Base-by-base conservation (phyloP, 1,284 basidiomycete genomes). In the Ustilago trichophora region DNA sequence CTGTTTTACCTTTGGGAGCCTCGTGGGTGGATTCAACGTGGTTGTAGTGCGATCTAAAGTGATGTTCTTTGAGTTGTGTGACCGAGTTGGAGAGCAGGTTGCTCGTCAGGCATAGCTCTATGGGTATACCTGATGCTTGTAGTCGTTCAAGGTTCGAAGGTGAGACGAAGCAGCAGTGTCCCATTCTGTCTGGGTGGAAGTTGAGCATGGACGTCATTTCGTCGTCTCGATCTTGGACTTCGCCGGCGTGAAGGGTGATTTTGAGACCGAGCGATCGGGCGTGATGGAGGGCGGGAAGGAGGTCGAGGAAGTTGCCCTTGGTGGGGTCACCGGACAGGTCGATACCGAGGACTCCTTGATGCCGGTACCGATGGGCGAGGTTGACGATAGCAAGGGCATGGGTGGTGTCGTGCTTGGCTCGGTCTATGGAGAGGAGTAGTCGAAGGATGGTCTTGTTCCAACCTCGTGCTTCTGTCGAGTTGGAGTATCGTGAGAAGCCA, bases 281-380 rank as follows among this genome's bases (percentile, higher is more conserved):
- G 9, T 33, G 29, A 1, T 7, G 1, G 6, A 66, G 53, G 6
- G 66, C 44, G 4, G 62, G 47, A 15, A 41, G 21, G 25, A 52
- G 62, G 13, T 40, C 44, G 0, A 18, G 10, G 32, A 52, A 69
- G 4, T 34, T 9, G 13, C 66, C 70, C 19, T 54, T 56, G 12
- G 65, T 65, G 0, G 70, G 70, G 22, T 72, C 60, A 6, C 70
- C 70, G 12, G 60, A 65, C 8, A 72, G 60, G 31, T 72, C 70
- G 13, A 72, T 53, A 0, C 66, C 60, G 0, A 71, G 50, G 1
- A 71, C 64, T 9, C 50, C 67, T 3, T n/a, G 31, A 2, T 15
- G 5, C 2, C 16, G 44, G 18, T 46, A 45, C 8, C 24, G 19
- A 16, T 35, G 25, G 2, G 70, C 66, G 4, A 72, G 49, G 13